A percentile compares a stretch with the other conserved stretches of the same genome.
Conservation (phyloP, 2,329 filamentous ascomycete species). For the Geosmithia putterillii region DNA sequence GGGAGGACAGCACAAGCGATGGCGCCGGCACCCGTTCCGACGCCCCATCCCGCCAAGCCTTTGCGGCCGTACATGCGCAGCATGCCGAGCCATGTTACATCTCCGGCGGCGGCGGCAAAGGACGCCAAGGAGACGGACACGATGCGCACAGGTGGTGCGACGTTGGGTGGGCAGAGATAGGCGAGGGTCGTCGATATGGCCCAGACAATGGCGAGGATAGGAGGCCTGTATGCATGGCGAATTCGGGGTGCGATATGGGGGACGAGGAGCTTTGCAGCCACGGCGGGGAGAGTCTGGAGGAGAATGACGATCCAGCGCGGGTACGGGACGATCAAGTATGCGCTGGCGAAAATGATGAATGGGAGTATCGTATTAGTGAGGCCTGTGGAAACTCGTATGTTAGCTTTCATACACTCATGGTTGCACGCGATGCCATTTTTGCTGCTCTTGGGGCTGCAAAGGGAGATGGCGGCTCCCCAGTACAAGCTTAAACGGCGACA, state of each 20-base stretch:
- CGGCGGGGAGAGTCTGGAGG: slow-evolving; percentile 16
- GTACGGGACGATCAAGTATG: slow-evolving; percentile 22
- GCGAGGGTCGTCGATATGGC: slow-evolving; percentile 13
- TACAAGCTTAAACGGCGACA: background rate
- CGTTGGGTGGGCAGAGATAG: slow-evolving; percentile 17
- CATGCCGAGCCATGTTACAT: slow-evolving; percentile 18
- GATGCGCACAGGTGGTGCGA: slow-evolving; percentile 15
- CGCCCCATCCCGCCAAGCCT: slow-evolving; percentile 21
- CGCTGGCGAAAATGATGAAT: slow-evolving; percentile 16
- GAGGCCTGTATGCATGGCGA: slow-evolving; percentile 11
- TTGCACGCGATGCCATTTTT: no score
- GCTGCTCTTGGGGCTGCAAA: no score
- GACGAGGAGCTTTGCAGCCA: slow-evolving; percentile 14
- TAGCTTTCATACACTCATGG: background rate
- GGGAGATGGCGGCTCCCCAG: no score
- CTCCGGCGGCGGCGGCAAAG: slow-evolving; percentile 13
- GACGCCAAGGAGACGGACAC: slow-evolving; percentile 16
- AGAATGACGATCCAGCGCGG: slow-evolving; percentile 16
- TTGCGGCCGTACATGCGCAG: slow-evolving; percentile 14
- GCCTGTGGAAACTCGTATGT: slow-evolving; percentile 9
- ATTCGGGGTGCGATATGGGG: slow-evolving; percentile 7
- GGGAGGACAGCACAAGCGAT: slow-evolving; percentile 15
- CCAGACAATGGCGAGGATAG: slow-evolving; percentile 14
- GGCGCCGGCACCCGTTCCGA: slow-evolving; percentile 16
- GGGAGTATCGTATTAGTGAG: slow-evolving; percentile 16